Percentiles rank a stretch among this genome's conserved stretches.
Evolutionary conservation across 495 filamentous ascomycete species (phyloP).

Genomic region (Amphirosellinia nigrospora): DNA sequence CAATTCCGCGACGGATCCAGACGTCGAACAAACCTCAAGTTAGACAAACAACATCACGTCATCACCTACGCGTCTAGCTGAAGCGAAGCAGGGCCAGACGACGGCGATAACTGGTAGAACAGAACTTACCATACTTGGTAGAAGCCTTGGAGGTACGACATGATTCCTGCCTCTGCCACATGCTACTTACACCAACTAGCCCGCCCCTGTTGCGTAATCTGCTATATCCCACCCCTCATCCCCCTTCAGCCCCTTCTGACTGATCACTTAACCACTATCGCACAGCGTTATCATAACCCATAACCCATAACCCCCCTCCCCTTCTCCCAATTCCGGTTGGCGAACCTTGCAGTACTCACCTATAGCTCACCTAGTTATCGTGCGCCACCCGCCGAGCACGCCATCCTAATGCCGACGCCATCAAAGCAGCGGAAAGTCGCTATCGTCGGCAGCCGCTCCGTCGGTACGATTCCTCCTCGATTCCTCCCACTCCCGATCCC

Average conservation of each 20-base stretch:
- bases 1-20: background rate
- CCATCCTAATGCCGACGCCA: conserved; percentile 71
- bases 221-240: background rate
- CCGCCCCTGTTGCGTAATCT: conserved; percentile 3
- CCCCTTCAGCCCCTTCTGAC: background rate
- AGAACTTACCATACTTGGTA: too few species aligned
- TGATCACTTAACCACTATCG: conserved; percentile 13
- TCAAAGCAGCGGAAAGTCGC: conserved; percentile 98
- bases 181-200: background rate
- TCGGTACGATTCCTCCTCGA: conserved; percentile 78
- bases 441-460: conserved; percentile 95
- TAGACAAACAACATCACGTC: conserved; percentile 11
- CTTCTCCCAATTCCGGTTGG: background rate
- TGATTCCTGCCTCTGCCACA: too few species aligned
- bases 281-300: conserved; percentile 16
- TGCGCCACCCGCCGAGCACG: conserved; percentile 25
- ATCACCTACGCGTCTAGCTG: background rate
- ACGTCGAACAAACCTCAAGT: background rate
- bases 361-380: conserved; percentile 23
- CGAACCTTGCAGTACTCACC: conserved; percentile 12
- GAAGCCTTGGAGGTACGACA: background rate
- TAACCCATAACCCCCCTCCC: background rate
- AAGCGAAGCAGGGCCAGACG: background rate
- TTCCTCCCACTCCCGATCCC: background rate
- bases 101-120: too few species aligned